Base-by-base conservation (phyloP, 2,329 filamentous ascomycete species). In the Ophiostoma australiae region DNA sequence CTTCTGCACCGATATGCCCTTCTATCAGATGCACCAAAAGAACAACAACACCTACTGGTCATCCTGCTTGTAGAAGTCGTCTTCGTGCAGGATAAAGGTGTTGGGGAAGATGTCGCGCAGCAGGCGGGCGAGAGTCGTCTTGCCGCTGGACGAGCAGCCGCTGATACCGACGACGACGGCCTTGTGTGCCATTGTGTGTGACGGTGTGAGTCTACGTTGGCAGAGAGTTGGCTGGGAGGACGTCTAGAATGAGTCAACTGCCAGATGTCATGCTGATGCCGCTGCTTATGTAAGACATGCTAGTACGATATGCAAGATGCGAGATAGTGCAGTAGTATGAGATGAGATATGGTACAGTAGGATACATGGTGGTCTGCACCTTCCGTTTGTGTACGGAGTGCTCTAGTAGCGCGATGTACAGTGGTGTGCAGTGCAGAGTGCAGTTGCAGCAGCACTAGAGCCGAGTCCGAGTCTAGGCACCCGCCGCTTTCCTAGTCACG, bases 31-130 rank as follows among this genome's bases (percentile, higher is more conserved):
- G 20, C 3, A 27, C 13, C 23, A 10, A 27, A n/a, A 27, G 2
- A 1, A 58, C 8, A 39, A 15, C 20, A 35, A 11, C 11, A 80
- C 85, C 77, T 76, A 92, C 86, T 93, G 85, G 39, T 85, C 81
- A 78, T 98, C 94, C 0, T 91, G 84, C 74, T 88, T 89, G 82
- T 97, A 99, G 79, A 98, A 99, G 80, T 99, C 95, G 82, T 99
- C 95, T 79, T 97, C 89, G 79, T 99, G 95, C 31, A 99, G 85
- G 77, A 98, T 91, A 77, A 93, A 94, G 20, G 89, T 85, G 75
- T 85, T 83, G 10, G 89, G 89, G 76, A 97, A 93, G 74, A 97
- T 89, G 77, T 92, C 89, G 72, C 93, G 89, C 23, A 99, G 84
- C 15, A 97, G 85, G 2, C 94, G 88, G 27, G 93, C 91, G 17